These are phyloP conservation scores for Amoebophrya sp. DNA, from an alignment of 169 alveolate genomes.

Conservation along the genomic window DNA sequence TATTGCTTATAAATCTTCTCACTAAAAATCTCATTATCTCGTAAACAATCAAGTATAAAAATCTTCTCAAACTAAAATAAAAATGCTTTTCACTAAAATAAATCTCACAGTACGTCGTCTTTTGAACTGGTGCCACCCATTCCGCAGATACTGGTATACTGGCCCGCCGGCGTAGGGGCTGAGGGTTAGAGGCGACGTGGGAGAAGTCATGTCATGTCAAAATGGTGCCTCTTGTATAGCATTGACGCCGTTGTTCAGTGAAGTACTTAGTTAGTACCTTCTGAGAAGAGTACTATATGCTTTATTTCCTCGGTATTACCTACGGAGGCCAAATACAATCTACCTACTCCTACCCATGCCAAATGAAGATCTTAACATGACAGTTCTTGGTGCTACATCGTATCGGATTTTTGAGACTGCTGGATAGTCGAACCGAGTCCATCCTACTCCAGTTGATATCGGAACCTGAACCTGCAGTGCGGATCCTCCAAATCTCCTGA, in stretches of 20 bases:
- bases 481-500: neutral
- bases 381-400: neutral
- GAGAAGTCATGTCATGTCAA: too few species aligned
- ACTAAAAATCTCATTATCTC: neutral
- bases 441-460: neutral
- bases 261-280: too few species aligned
- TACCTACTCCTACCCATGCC: too few species aligned
- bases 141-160: conserved; percentile 18
- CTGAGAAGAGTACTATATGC: too few species aligned
- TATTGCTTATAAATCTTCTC: too few species aligned
- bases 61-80: neutral
- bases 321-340: too few species aligned
- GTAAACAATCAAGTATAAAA: neutral
- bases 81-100: neutral
- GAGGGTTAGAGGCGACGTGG: too few species aligned
- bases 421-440: neutral
- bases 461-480: neutral
- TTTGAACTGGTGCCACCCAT: neutral
- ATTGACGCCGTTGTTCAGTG: too few species aligned
- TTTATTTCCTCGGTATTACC: too few species aligned
- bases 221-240: too few species aligned
- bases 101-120: neutral
- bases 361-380: too few species aligned
- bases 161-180: conserved; percentile 26
- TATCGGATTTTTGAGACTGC: neutral